These are phyloP conservation scores for Rhodotorula kratochvilovae DNA, from an alignment of 768 basidiomycete species.

Conservation along the genomic window DNA sequence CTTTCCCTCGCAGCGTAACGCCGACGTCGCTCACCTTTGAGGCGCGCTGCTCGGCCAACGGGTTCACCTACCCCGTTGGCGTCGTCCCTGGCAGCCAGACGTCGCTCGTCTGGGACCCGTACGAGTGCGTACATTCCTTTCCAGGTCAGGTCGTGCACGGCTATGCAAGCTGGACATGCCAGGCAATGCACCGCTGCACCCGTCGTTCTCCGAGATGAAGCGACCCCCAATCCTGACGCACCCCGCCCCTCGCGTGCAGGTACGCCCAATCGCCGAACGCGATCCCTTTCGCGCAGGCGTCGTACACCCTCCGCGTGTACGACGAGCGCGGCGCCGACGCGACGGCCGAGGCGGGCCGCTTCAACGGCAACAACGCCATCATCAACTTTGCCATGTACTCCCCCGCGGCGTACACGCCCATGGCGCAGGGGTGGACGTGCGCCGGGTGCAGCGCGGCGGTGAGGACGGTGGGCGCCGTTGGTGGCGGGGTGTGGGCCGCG, in stretches of 20 bases:
- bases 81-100: slow-evolving; percentile 68
- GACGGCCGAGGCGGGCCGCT: slow-evolving; percentile 58
- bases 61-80: slow-evolving; percentile 83
- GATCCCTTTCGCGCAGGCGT: slow-evolving; percentile 67
- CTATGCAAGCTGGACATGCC: no score
- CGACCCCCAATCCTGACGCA: no score
- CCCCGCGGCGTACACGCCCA: slow-evolving; percentile 28
- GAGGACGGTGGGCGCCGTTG: slow-evolving; percentile 7
- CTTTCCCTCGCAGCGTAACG: slow-evolving; percentile 48
- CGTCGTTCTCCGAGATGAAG: no score
- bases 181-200: no score
- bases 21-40: slow-evolving; percentile 73
- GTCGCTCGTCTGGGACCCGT: slow-evolving; percentile 68
- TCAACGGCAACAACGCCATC: slow-evolving; percentile 65
- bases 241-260: background rate
- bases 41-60: slow-evolving; percentile 71
- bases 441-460: slow-evolving; percentile 42
- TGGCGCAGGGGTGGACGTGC: slow-evolving; percentile 40
- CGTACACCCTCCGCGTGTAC: slow-evolving; percentile 73
- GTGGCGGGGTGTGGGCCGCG: slow-evolving; percentile 28
- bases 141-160: no score
- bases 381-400: slow-evolving; percentile 73
- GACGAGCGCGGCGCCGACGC: slow-evolving; percentile 72
- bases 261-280: slow-evolving; percentile 64
- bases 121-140: slow-evolving; percentile 45